Conservation (phyloP, 2,329 filamentous ascomycete species). For the Colletotrichum camelliae region DNA sequence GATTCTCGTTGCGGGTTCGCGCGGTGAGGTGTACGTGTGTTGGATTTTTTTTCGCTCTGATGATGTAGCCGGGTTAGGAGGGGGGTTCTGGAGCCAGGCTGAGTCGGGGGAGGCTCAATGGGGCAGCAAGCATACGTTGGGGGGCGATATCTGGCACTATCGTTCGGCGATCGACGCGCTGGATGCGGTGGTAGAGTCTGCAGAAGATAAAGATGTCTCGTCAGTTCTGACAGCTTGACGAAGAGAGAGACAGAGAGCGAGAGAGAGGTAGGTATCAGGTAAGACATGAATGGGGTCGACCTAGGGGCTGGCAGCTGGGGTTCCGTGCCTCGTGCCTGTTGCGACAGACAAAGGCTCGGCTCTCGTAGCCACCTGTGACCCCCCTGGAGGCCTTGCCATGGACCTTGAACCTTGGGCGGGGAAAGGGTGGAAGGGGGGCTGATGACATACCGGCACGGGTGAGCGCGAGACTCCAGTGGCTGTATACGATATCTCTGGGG, state of each 20-base stretch:
- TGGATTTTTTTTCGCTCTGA: constrained; percentile 3
- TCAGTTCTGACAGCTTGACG: neutral
- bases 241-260: neutral
- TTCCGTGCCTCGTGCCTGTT: neutral
- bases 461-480: constrained; percentile 29
- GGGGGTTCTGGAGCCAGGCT: neutral
- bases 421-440: constrained; percentile 22
- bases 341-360: constrained; percentile 20
- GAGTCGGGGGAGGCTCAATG: neutral
- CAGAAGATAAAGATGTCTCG: neutral
- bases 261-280: neutral
- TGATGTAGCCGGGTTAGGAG: constrained; percentile 1
- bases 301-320: neutral
- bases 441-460: constrained; percentile 38
- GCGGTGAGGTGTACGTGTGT: neutral
- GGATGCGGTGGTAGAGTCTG: constrained; percentile 19
- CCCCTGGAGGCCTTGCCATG: constrained; percentile 3
- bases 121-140: constrained; percentile 1
- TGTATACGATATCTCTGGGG: constrained; percentile 35
- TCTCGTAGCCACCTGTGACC: neutral
- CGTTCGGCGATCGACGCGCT: constrained; percentile 1
- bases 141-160: neutral
- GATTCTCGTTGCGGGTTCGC: neutral
- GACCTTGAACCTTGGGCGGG: constrained; percentile 3
- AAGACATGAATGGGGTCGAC: neutral